Evolutionary conservation across 1,284 basidiomycete genomes (phyloP).

Genomic region (Cryptococcus sp.): DNA sequence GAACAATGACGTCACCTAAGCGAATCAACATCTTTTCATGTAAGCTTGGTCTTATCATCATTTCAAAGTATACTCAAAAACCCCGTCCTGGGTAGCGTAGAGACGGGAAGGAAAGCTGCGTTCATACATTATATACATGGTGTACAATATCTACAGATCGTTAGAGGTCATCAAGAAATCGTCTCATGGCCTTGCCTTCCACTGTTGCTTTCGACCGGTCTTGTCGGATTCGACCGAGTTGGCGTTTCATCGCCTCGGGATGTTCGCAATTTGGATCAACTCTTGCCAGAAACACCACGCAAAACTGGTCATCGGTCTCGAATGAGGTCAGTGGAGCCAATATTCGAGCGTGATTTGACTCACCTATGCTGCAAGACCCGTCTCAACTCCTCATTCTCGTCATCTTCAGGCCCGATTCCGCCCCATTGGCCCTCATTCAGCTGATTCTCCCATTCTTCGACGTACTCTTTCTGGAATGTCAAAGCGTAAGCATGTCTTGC

Average conservation of each 20-base stretch:
- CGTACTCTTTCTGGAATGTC: slow-evolving; percentile 30
- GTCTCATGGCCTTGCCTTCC: too few species aligned
- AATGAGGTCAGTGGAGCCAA: background rate
- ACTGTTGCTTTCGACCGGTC: too few species aligned
- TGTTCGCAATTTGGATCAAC: slow-evolving; percentile 27
- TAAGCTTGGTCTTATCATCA: too few species aligned
- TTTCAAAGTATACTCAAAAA: too few species aligned
- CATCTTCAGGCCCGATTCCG: background rate
- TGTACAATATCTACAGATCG: too few species aligned
- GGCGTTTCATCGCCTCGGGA: background rate
- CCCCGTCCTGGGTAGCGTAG: too few species aligned
- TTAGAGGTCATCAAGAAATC: too few species aligned
- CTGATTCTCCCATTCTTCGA: slow-evolving; percentile 27
- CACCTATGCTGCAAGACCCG: slow-evolving; percentile 19
- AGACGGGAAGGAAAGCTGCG: too few species aligned
- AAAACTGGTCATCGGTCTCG: slow-evolving; percentile 40
- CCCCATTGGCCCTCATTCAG: slow-evolving; percentile 8
- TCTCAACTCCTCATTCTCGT: slow-evolving; percentile 11
- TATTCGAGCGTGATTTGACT: background rate
- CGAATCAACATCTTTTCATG: too few species aligned
- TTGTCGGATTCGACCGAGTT: too few species aligned
- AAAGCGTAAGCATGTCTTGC: slow-evolving; percentile 37
- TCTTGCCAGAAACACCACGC: slow-evolving; percentile 41
- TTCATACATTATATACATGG: too few species aligned
- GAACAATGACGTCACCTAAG: too few species aligned